phyloP scores from a whole-genome alignment of 257 asterid species.

The Marsdenia floribunda region DNA sequence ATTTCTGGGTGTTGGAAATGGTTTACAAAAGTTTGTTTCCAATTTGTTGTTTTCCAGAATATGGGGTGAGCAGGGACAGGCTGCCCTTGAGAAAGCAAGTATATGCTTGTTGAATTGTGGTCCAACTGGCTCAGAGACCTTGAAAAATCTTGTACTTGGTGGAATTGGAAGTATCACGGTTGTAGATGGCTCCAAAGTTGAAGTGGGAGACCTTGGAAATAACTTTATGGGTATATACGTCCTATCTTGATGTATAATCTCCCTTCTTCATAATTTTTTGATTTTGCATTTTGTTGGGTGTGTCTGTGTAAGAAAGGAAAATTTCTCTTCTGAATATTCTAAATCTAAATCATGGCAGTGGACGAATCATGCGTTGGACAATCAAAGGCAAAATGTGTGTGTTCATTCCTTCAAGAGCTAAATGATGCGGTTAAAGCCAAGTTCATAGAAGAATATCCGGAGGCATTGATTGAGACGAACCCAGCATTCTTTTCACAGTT shows the following conservation, averaged over 20 bases:
- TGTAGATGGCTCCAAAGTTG: slow-evolving; percentile 92
- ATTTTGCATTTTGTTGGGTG: background rate
- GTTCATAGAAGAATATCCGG: slow-evolving; percentile 82
- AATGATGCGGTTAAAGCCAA: slow-evolving; percentile 95
- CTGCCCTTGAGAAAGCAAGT: slow-evolving; percentile 93
- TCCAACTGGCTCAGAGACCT: slow-evolving; percentile 93
- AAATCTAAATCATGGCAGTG: slow-evolving; percentile 32
- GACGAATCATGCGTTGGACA: slow-evolving; percentile 85
- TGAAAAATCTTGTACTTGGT: slow-evolving; percentile 92
- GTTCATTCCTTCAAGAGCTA: slow-evolving; percentile 87
- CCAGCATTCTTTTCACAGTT: slow-evolving; percentile 87
- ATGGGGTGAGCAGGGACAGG: slow-evolving; percentile 99
- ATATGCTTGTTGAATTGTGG: slow-evolving; percentile 94
- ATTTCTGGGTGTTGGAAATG: background rate
- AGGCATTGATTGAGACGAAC: slow-evolving; percentile 61
- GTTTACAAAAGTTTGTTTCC: background rate
- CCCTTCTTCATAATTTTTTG: background rate
- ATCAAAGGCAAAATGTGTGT: slow-evolving; percentile 89
- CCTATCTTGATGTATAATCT: background rate
- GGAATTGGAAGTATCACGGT: slow-evolving; percentile 95
- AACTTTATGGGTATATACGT: slow-evolving; percentile 69
- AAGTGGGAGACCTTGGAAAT: slow-evolving; percentile 88
- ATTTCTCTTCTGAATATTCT: slow-evolving; percentile 5
- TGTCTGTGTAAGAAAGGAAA: slow-evolving; percentile 1
- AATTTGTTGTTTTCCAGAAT: slow-evolving; percentile 46